phyloP scores from a whole-genome alignment of 495 filamentous ascomycete species.

The Hypoxylon lenormandii region DNA sequence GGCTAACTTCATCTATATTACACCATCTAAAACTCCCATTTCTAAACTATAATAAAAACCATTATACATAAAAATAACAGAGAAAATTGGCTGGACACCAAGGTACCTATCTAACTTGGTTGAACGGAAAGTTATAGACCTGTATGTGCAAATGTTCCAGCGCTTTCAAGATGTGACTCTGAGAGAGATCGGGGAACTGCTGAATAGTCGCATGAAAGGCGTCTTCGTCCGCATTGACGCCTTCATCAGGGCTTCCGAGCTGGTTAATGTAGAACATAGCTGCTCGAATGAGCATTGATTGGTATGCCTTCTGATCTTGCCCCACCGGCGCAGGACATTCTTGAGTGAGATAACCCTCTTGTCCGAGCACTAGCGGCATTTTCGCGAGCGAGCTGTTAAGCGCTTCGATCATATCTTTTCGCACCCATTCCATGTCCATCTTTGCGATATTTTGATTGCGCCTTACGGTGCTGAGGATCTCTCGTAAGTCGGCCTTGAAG shows the following conservation, averaged over 20 bases:
- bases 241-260: not conserved
- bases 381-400: not conserved
- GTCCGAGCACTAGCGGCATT: not conserved
- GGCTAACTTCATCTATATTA: no score
- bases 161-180: not conserved
- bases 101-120: no score
- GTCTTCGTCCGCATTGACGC: not conserved
- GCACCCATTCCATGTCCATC: not conserved
- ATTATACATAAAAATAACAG: no score
- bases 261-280: not conserved
- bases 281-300: not conserved
- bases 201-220: not conserved
- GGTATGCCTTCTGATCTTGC: not conserved
- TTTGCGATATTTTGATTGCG: not conserved
- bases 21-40: no score
- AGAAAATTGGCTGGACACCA: no score
- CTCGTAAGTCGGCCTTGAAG: not conserved
- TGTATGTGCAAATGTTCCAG: not conserved
- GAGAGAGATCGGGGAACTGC: not conserved
- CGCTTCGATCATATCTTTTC: no score
- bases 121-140: not conserved
- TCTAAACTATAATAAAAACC: no score
- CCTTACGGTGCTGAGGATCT: not conserved
- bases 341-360: not conserved
- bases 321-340: not conserved